Evolutionary conservation across 305 asterid species (phyloP).

Genomic region (Ilex paraguariensis): DNA sequence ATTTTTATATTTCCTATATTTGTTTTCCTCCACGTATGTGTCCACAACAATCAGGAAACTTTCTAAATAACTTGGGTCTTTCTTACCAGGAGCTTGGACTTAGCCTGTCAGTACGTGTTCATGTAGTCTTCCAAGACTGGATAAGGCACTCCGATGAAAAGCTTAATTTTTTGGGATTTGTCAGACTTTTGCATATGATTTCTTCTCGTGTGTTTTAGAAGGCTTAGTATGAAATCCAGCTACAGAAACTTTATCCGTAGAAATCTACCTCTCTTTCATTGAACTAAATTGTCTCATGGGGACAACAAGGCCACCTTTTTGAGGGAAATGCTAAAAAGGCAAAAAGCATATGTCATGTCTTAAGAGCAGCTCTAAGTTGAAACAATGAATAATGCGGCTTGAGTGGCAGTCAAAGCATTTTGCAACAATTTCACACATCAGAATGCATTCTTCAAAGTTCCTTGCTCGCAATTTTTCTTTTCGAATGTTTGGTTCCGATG

Average conservation of each 20-base stretch:
- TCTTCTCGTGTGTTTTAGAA: constrained; percentile 73
- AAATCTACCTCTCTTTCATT: too few species aligned
- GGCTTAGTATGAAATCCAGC: constrained; percentile 26
- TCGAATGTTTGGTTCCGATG: not conserved
- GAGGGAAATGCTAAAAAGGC: too few species aligned
- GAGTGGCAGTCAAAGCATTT: constrained; percentile 6
- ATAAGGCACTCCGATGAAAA: constrained; percentile 86
- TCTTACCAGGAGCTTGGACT: too few species aligned
- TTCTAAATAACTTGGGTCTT: constrained; percentile 4
- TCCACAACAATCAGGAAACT: not conserved
- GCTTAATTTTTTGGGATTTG: constrained; percentile 93
- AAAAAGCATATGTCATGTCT: too few species aligned
- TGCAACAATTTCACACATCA: constrained; percentile 11
- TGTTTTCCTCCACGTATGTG: not conserved
- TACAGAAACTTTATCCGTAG: not conserved
- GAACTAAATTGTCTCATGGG: too few species aligned
- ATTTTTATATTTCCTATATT: not conserved
- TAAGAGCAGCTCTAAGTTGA: too few species aligned
- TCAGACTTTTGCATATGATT: constrained; percentile 79
- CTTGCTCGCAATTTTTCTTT: constrained; percentile 17
- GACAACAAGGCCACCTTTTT: too few species aligned
- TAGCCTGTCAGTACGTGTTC: constrained; percentile 81
- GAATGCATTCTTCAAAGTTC: not conserved
- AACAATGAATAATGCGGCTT: not conserved
- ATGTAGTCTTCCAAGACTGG: constrained; percentile 93